phyloP scores from a whole-genome alignment of 257 asterid species.

The Solanum etuberosum region DNA sequence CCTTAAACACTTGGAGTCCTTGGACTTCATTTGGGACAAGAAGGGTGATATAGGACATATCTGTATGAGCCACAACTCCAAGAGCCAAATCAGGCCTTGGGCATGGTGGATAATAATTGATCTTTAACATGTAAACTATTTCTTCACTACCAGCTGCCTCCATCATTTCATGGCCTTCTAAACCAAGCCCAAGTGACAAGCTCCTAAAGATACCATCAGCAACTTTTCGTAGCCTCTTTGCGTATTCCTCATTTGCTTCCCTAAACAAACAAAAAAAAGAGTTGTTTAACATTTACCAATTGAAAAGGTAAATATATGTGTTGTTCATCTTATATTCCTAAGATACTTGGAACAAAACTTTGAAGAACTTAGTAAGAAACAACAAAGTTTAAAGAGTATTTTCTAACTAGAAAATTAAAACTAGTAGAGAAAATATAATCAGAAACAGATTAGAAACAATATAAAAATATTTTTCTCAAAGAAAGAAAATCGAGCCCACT shows the following conservation, averaged over 20 bases:
- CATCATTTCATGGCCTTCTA: slow-evolving; percentile 37
- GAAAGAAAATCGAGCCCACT: no score
- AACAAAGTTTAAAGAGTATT: no score
- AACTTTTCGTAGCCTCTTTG: slow-evolving; percentile 32
- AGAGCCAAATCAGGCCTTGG: slow-evolving; percentile 83
- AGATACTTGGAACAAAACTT: no score
- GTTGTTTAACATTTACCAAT: not conserved
- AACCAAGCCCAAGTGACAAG: slow-evolving; percentile 57
- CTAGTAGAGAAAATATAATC: no score
- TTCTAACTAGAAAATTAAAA: no score
- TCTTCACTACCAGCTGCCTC: slow-evolving; percentile 57
- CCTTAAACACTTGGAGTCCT: slow-evolving; percentile 77
- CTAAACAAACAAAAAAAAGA: slow-evolving; percentile 7
- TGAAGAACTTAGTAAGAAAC: no score
- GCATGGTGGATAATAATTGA: slow-evolving; percentile 86
- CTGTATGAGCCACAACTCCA: slow-evolving; percentile 92
- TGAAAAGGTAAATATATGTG: no score
- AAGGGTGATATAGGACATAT: slow-evolving; percentile 58
- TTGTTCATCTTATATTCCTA: no score
- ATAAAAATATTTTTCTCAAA: no score
- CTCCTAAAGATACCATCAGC: slow-evolving; percentile 29
- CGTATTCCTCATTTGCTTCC: slow-evolving; percentile 53
- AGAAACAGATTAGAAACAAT: no score
- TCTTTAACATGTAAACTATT: slow-evolving; percentile 41
- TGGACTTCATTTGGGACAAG: slow-evolving; percentile 76